Base-by-base conservation (phyloP, 225 moss, liverwort and hornwort species). In the Bryoerythrophyllum caledonicum region DNA sequence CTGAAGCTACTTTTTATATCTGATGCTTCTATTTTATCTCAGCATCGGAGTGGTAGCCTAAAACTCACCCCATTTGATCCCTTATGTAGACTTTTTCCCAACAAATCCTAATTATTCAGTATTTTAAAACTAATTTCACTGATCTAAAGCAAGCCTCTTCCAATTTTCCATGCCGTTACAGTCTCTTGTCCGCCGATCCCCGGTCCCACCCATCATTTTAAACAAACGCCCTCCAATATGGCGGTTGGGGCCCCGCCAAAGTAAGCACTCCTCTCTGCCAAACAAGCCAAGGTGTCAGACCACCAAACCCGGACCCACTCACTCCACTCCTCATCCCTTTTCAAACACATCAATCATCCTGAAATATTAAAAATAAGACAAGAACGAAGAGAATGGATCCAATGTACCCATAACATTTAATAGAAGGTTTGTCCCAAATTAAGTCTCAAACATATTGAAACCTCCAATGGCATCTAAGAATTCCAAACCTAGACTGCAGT, bases 201-300 rank as follows among this genome's bases (percentile, higher is more conserved):
- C 71, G 68, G 77, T n/a, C 67, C 32, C 73, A 67, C 55, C 44
- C 48, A 19, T 3, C 52, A 1, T 25, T 82, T 82, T 65, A 74
- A 82, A 74, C 26, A 8, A 9, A 34, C 34, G 1, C 55, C 48
- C 28, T 51, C 59, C 26, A 67, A 76, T 72, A 48, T 72, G 72
- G 76, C 83, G 56, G 83, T 83, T 79, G 76, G 67, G 62, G 60
- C 1, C 61, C 9, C 75, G 17, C 48, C 72, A 76, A 83, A 83
- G 56, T 5, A 62, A 67, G 76, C 51, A 68, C 32, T 21, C 56
- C 13, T 32, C 20, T n/a, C 34, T 61, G 73, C 60, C 61, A 49
- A 46, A 61, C 61, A 61, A 32, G 73, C 73, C 34, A 23, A 16
- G 6, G 6, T 73, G 73, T 73, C 61, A 61, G 73, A 34, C 5